A percentile compares a stretch with the other conserved stretches of the same genome.
These are phyloP conservation scores for Naganishia liquefaciens DNA, from an alignment of 1,284 basidiomycete genomes.

Conservation along the genomic window DNA sequence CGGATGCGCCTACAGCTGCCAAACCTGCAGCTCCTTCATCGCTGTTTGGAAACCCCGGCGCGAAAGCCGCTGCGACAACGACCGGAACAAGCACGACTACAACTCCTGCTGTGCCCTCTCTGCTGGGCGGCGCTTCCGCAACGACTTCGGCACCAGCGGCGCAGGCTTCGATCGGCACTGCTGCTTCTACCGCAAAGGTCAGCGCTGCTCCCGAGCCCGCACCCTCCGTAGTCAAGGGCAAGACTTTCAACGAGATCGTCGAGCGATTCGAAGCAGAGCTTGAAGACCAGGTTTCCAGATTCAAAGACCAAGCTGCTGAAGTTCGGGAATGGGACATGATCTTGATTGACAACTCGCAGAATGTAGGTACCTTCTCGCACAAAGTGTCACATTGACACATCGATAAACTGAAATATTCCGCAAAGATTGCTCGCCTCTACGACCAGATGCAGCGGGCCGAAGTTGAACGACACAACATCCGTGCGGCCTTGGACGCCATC, in stretches of 20 bases:
- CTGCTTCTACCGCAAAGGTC: not conserved
- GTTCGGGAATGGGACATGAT: constrained; percentile 36
- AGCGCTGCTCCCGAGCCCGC: constrained; percentile 26
- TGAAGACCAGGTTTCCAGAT: constrained; percentile 29
- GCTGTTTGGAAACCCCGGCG: constrained; percentile 27
- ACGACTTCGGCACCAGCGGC: constrained; percentile 4
- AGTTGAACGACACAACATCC: constrained; percentile 30
- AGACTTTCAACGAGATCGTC: constrained; percentile 34
- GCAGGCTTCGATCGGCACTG: not conserved
- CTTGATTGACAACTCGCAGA: constrained; percentile 33
- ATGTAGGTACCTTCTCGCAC: constrained; percentile 19
- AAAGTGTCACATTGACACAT: too few relatives aligned
- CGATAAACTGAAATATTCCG: not conserved
- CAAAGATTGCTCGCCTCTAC: constrained; percentile 31
- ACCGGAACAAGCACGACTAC: constrained; percentile 1
- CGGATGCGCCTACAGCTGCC: constrained; percentile 6
- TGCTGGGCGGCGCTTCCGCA: constrained; percentile 21
- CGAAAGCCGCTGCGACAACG: constrained; percentile 4
- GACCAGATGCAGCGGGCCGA: constrained; percentile 31
- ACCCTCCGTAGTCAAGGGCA: constrained; percentile 34
- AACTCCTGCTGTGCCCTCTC: constrained; percentile 14
- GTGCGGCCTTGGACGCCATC: constrained; percentile 31
- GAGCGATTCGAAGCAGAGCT: constrained; percentile 32
- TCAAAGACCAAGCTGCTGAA: constrained; percentile 33
- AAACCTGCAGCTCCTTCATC: constrained; percentile 19